A percentile compares a stretch with the other conserved stretches of the same genome.
Evolutionary conservation across 257 asterid genomes (phyloP).

Genomic region (Petunia axillaris): DNA sequence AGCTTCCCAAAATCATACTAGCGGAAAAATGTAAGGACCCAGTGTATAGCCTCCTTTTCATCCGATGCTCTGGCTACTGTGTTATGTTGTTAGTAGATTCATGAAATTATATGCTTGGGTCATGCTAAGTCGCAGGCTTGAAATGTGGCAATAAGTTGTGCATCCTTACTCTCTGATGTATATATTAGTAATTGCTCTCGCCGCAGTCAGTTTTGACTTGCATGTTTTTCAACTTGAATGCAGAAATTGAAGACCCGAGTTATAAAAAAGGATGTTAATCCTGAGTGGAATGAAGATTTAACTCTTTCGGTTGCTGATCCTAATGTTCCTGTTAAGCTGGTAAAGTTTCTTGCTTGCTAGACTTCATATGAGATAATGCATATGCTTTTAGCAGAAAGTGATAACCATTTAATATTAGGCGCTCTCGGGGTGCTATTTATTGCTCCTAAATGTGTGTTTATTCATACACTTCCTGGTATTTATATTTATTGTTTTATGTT

Average conservation of each 20-base stretch:
- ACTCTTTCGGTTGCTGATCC: constrained; percentile 72
- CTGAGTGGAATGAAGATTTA: constrained; percentile 91
- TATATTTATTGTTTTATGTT: background rate
- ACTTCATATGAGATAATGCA: background rate
- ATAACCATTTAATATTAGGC: background rate
- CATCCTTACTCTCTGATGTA: background rate
- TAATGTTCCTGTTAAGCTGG: constrained; percentile 51
- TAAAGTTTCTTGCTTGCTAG: constrained; percentile 35
- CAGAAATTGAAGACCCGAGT: constrained; percentile 90
- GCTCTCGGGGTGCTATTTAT: background rate
- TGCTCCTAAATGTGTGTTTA: background rate
- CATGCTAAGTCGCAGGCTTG: background rate
- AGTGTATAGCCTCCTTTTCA: background rate
- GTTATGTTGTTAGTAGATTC: background rate
- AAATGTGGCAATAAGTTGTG: background rate
- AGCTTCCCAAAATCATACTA: background rate
- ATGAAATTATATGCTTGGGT: background rate
- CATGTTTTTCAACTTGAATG: constrained; percentile 22
- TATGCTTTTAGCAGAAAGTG: background rate
- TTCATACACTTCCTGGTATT: background rate
- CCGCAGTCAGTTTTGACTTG: background rate
- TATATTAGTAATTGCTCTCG: background rate
- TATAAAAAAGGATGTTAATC: constrained; percentile 74
- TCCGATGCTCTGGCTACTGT: background rate
- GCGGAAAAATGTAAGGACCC: background rate